phyloP scores from a whole-genome alignment of 768 basidiomycete species.

The Russula brevipes region DNA sequence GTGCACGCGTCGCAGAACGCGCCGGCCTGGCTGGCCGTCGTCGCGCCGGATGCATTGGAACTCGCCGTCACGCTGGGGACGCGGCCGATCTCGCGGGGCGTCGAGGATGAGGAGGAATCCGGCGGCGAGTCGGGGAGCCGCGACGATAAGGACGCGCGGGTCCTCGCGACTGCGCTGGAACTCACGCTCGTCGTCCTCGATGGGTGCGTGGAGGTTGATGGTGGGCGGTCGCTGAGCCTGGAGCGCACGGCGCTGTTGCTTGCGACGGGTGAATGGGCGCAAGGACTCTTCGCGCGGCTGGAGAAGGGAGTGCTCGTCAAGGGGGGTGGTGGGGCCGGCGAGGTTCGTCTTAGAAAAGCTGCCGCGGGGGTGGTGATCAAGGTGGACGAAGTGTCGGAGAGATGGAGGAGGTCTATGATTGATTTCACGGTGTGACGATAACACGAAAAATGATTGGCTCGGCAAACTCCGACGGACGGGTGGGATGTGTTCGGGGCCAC shows the following conservation, averaged over 20 bases:
- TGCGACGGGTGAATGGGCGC: slow-evolving; percentile 77
- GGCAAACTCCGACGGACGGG: slow-evolving; percentile 21
- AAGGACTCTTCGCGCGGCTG: slow-evolving; percentile 54
- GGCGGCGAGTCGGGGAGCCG: slow-evolving; percentile 19
- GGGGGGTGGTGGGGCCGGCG: slow-evolving; percentile 62
- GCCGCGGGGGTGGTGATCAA: slow-evolving; percentile 80
- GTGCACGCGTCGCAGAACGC: slow-evolving; percentile 80
- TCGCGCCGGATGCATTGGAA: slow-evolving; percentile 80
- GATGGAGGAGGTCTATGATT: slow-evolving; percentile 66
- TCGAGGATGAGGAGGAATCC: slow-evolving; percentile 31
- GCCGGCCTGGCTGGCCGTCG: slow-evolving; percentile 69
- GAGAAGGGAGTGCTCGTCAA: slow-evolving; percentile 58
- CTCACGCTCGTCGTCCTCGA: slow-evolving; percentile 73
- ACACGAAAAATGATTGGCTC: slow-evolving; percentile 18
- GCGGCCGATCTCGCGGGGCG: slow-evolving; percentile 47
- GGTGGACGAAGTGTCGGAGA: slow-evolving; percentile 63
- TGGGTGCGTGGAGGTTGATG: slow-evolving; percentile 68
- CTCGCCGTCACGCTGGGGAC: slow-evolving; percentile 77
- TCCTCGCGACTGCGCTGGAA: slow-evolving; percentile 73
- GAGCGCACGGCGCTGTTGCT: slow-evolving; percentile 71
- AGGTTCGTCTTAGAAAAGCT: slow-evolving; percentile 56
- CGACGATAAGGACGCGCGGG: slow-evolving; percentile 57
- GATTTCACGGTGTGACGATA: slow-evolving; percentile 23
- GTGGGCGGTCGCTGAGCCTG: slow-evolving; percentile 64
- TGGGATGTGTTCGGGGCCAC: background rate